Conservation (phyloP, 768 basidiomycete species). For the Leccinum rimulosum region DNA sequence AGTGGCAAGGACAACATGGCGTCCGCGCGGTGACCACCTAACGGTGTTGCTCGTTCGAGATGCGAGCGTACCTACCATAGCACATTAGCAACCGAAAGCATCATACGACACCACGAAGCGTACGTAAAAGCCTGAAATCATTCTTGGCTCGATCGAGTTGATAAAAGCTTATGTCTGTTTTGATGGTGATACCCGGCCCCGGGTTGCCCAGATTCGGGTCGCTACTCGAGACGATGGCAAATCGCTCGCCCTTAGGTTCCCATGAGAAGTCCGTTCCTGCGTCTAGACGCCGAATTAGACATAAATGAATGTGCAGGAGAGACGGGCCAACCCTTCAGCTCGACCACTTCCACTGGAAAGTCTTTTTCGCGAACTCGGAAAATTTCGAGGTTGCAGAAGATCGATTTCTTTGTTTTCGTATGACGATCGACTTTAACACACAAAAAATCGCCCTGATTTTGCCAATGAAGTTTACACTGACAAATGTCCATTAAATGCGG, state of each 20-base stretch:
- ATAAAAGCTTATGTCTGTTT: constrained; percentile 96
- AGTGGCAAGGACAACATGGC: constrained; percentile 93
- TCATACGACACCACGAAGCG: constrained; percentile 24
- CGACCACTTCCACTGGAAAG: constrained; percentile 95
- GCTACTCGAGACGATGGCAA: constrained; percentile 90
- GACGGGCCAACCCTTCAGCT: constrained; percentile 75
- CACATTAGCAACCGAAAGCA: constrained; percentile 6
- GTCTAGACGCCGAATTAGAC: constrained; percentile 47
- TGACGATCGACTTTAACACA: constrained; percentile 99
- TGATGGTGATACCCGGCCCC: constrained; percentile 89
- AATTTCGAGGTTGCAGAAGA: constrained; percentile 96
- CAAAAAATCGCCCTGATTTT: constrained; percentile 96
- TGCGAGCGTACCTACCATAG: constrained; percentile 62
- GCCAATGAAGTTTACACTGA: constrained; percentile 97
- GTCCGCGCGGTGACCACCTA: constrained; percentile 94
- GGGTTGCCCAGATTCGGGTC: constrained; percentile 93
- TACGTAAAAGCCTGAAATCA: constrained; percentile 89
- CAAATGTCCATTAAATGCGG: constrained; percentile 4
- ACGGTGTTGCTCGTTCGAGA: constrained; percentile 89
- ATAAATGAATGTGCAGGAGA: background rate
- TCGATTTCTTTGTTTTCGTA: constrained; percentile 97
- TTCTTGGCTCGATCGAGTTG: constrained; percentile 90
- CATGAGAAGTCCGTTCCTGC: constrained; percentile 95
- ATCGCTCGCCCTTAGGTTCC: constrained; percentile 98
- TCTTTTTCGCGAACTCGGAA: constrained; percentile 98